Conservation (phyloP, 352 stramenopile genomes). For the Pythium biforme region DNA sequence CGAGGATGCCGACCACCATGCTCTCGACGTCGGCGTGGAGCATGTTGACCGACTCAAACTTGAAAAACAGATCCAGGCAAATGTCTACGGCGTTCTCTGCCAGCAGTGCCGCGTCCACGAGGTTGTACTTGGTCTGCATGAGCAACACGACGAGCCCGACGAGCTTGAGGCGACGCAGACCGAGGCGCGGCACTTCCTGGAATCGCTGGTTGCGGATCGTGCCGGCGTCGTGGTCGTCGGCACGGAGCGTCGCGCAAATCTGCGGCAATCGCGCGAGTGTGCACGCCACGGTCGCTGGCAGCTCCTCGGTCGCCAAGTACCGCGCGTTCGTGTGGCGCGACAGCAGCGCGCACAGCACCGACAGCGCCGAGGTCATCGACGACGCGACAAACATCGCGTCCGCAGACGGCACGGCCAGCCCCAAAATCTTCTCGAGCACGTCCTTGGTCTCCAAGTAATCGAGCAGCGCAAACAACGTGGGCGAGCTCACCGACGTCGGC, state of each 20-base stretch:
- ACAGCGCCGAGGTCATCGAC: slow-evolving; percentile 80
- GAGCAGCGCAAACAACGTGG: slow-evolving; percentile 65
- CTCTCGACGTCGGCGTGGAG: slow-evolving; percentile 84
- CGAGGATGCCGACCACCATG: slow-evolving; percentile 83
- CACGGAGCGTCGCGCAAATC: slow-evolving; percentile 61
- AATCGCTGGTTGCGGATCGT: slow-evolving; percentile 75
- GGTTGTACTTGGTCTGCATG: slow-evolving; percentile 84
- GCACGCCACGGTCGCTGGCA: slow-evolving; percentile 52
- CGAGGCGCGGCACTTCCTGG: slow-evolving; percentile 67
- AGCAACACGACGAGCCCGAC: slow-evolving; percentile 75
- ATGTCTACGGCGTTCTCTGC: slow-evolving; percentile 67
- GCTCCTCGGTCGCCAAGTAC: slow-evolving; percentile 65
- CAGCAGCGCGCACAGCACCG: slow-evolving; percentile 71
- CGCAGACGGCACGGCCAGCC: slow-evolving; percentile 45
- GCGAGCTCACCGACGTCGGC: slow-evolving; percentile 49
- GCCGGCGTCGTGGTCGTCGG: slow-evolving; percentile 58
- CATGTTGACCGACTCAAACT: slow-evolving; percentile 88
- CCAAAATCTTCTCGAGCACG: slow-evolving; percentile 68
- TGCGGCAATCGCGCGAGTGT: slow-evolving; percentile 62
- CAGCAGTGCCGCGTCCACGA: slow-evolving; percentile 68
- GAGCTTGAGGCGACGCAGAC: slow-evolving; percentile 77
- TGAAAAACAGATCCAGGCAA: slow-evolving; percentile 85
- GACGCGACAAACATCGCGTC: slow-evolving; percentile 41
- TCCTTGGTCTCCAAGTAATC: slow-evolving; percentile 79
- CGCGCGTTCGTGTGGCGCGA: slow-evolving; percentile 77